Percentiles rank a stretch among this genome's conserved stretches.
phyloP scores from a whole-genome alignment of 306 rosid species.

The Corylus americana region DNA sequence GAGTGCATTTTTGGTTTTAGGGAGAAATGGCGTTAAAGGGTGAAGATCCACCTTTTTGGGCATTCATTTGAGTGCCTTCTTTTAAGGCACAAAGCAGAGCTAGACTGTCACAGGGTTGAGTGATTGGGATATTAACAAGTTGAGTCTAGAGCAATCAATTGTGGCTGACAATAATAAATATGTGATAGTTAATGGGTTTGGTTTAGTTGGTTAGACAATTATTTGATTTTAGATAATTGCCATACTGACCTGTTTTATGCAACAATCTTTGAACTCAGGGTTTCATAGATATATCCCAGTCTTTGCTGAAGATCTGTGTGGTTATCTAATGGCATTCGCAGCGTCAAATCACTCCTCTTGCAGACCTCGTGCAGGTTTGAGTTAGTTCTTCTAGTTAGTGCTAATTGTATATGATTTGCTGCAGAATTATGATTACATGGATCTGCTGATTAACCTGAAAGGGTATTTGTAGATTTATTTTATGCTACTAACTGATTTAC shows the following conservation, averaged over 20 bases:
- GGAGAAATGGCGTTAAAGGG: conserved; percentile 17
- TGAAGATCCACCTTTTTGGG: not conserved
- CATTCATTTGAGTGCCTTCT: conserved; percentile 3
- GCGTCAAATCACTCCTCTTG: conserved; percentile 52
- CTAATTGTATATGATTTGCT: not conserved
- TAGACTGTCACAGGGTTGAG: conserved; percentile 9
- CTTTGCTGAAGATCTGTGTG: conserved; percentile 18
- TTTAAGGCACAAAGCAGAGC: conserved; percentile 23
- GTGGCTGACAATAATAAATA: conserved; percentile 4
- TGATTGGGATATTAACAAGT: conserved; percentile 1
- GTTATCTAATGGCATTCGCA: conserved; percentile 49
- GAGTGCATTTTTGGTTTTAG: conserved; percentile 9
- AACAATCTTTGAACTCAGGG: conserved; percentile 14
- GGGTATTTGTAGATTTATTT: not conserved
- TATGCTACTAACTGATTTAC: not conserved
- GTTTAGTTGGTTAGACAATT: conserved; percentile 25
- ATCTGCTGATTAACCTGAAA: not conserved
- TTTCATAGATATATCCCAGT: conserved; percentile 20
- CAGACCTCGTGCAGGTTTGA: conserved; percentile 56
- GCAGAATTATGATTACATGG: not conserved
- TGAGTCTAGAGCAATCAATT: not conserved
- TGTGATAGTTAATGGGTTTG: conserved; percentile 30
- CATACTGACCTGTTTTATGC: conserved; percentile 20
- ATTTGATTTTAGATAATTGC: not conserved
- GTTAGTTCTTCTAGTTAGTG: conserved; percentile 7